A percentile compares a stretch with the other conserved stretches of the same genome.
Conservation (phyloP, 305 asterid species). For the Petunia hybrid region DNA sequence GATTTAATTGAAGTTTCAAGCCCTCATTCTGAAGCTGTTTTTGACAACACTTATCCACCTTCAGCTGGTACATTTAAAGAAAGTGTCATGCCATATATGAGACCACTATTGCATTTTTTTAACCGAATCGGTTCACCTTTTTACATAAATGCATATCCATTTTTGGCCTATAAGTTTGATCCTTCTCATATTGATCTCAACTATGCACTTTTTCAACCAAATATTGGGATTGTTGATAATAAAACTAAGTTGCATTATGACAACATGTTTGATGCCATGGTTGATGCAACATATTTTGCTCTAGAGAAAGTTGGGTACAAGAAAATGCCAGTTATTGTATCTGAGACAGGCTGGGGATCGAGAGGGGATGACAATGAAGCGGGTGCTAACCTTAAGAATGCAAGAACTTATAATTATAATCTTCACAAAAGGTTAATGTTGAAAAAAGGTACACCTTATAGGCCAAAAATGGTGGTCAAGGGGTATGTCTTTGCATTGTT, state of each 20-base stretch:
- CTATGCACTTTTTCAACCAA: constrained; percentile 81
- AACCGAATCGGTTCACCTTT: constrained; percentile 82
- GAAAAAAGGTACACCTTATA: constrained; percentile 91
- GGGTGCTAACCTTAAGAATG: constrained; percentile 71
- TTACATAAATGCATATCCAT: constrained; percentile 91
- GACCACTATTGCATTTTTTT: constrained; percentile 77
- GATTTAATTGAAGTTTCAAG: constrained; percentile 66
- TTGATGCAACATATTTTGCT: constrained; percentile 93
- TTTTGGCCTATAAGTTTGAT: constrained; percentile 75
- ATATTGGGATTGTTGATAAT: constrained; percentile 64
- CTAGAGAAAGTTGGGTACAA: constrained; percentile 75
- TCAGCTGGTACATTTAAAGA: constrained; percentile 78
- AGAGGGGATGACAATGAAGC: constrained; percentile 82
- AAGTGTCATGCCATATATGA: constrained; percentile 67
- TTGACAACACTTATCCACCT: constrained; percentile 80
- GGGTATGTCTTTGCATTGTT: constrained; percentile 90
- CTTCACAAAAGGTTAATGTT: constrained; percentile 77
- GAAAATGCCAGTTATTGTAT: constrained; percentile 82
- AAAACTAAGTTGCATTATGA: constrained; percentile 77
- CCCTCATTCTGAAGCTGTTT: constrained; percentile 79
- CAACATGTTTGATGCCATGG: constrained; percentile 94
- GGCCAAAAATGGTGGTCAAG: constrained; percentile 69
- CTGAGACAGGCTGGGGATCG: constrained; percentile 99
- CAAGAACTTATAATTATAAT: constrained; percentile 79
- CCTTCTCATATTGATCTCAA: constrained; percentile 71